phyloP scores from a whole-genome alignment of 2,329 filamentous ascomycete species.

The Leptodontidium sp. region DNA sequence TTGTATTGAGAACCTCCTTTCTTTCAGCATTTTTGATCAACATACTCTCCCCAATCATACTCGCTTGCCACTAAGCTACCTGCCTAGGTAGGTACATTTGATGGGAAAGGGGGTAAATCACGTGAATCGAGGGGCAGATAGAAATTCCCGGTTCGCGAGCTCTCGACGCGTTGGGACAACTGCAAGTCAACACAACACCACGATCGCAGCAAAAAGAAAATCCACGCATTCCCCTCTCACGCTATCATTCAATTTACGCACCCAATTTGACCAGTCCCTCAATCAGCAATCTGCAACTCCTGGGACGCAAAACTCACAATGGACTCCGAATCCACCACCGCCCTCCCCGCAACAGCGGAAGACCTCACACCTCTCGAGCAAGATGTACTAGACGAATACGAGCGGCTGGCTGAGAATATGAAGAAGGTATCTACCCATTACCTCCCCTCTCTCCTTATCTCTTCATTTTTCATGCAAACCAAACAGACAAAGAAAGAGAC shows the following conservation, averaged over 20 bases:
- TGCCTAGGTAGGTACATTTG: background rate
- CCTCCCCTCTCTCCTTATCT: background rate
- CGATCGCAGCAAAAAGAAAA: background rate
- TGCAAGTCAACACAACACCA: slow-evolving; percentile 10
- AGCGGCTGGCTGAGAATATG: slow-evolving; percentile 86
- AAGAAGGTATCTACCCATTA: slow-evolving; percentile 71
- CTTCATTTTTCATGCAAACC: background rate
- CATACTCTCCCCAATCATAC: background rate
- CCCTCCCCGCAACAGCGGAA: slow-evolving; percentile 33
- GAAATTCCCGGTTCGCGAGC: background rate
- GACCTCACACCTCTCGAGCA: slow-evolving; percentile 85
- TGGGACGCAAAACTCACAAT: background rate
- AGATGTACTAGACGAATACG: slow-evolving; percentile 94
- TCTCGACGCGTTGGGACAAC: background rate
- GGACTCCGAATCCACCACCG: slow-evolving; percentile 18
- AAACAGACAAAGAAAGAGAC: background rate
- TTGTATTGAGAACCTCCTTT: background rate
- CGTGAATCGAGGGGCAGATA: slow-evolving; percentile 4
- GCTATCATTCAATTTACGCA: background rate
- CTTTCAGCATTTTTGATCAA: background rate
- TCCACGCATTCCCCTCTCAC: background rate
- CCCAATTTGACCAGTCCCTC: background rate
- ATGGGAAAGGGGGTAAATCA: background rate
- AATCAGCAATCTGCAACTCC: background rate
- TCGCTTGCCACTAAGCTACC: background rate